phyloP scores from a whole-genome alignment of 805 yeast genomes.

The Myxozyma sirexii region DNA sequence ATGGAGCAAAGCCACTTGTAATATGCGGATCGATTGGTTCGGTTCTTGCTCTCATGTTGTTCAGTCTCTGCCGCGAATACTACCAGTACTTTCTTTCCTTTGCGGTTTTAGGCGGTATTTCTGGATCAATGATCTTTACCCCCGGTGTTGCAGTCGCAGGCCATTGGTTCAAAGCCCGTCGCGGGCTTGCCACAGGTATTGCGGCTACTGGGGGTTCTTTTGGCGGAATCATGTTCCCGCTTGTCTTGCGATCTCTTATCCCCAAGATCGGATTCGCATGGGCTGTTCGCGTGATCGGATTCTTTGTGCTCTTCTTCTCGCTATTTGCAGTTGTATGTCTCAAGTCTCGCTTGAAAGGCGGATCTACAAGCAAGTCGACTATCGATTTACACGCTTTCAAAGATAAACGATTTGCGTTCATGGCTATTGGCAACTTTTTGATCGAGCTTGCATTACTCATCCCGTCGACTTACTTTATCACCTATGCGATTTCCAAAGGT shows the following conservation, averaged over 20 bases:
- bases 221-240: constrained; percentile 66
- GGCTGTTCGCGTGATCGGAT: constrained; percentile 57
- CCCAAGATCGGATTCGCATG: constrained; percentile 57
- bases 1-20: constrained; percentile 54
- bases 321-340: constrained; percentile 44
- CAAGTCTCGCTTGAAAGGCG: constrained; percentile 42
- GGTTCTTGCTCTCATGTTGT: constrained; percentile 54
- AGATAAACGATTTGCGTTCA: constrained; percentile 38
- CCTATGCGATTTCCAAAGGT: constrained; percentile 38
- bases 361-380: constrained; percentile 11
- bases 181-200: constrained; percentile 64
- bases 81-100: constrained; percentile 64
- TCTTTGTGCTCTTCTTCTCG: constrained; percentile 42
- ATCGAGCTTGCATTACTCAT: constrained; percentile 41
- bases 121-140: constrained; percentile 48
- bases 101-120: constrained; percentile 55
- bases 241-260: constrained; percentile 53
- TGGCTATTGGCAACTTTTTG: constrained; percentile 36
- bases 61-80: constrained; percentile 53
- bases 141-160: constrained; percentile 60
- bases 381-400: constrained; percentile 36
- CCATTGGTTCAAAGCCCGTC: constrained; percentile 61
- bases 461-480: constrained; percentile 42
- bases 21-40: constrained; percentile 50
- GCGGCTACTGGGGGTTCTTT: constrained; percentile 68